Percentiles rank a stretch among this genome's conserved stretches.
Conservation (phyloP, 2,329 filamentous ascomycete genomes). For the Pseudocercospora eumusae region DNA sequence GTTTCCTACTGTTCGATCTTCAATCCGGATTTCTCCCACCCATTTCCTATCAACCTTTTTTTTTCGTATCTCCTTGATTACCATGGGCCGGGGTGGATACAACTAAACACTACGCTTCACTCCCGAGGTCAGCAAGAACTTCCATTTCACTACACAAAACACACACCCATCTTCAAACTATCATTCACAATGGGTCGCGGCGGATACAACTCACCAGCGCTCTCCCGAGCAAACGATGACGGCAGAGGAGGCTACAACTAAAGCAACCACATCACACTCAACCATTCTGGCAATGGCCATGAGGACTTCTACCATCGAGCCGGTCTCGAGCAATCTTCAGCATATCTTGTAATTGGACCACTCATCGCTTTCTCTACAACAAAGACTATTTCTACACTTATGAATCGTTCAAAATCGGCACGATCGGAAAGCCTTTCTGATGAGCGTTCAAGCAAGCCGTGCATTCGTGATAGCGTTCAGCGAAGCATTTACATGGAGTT, state of each 20-base stretch:
- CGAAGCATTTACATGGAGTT: neutral
- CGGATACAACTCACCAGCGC: slow-evolving; percentile 45
- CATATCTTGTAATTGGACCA: slow-evolving; percentile 14
- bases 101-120: slow-evolving; percentile 38
- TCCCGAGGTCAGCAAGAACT: slow-evolving; percentile 14
- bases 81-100: slow-evolving; percentile 47
- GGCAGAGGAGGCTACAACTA: slow-evolving; percentile 7
- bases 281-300: slow-evolving; percentile 15
- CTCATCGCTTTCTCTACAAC: neutral
- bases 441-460: slow-evolving; percentile 9
- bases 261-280: neutral
- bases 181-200: slow-evolving; percentile 42
- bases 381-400: neutral
- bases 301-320: slow-evolving; percentile 12
- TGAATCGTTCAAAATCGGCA: neutral
- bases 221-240: slow-evolving; percentile 9
- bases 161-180: slow-evolving; percentile 8
- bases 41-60: neutral
- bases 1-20: slow-evolving; percentile 17
- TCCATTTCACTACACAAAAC: slow-evolving; percentile 12
- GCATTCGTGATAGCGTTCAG: slow-evolving; percentile 1
- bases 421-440: neutral
- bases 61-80: slow-evolving; percentile 26
- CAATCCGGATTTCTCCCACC: slow-evolving; percentile 13
- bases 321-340: slow-evolving; percentile 19